Conservation (phyloP, 75 land plant species). For the Ceratopteris richardii region DNA sequence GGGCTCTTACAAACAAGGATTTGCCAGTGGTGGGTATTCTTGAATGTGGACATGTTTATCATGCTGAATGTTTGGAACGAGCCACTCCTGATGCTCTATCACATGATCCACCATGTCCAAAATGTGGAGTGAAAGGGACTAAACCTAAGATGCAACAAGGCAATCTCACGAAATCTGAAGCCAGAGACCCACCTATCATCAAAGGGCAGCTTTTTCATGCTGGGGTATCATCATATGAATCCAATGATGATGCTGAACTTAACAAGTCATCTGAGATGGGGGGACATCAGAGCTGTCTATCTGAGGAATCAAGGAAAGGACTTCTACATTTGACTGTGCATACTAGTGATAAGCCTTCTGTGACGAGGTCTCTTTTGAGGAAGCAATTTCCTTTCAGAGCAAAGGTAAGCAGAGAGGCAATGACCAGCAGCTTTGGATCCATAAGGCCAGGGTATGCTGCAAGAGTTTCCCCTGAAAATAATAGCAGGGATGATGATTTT, state of each 20-base stretch:
- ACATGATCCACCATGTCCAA: conserved; percentile 29
- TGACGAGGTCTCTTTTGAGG: conserved; percentile 44
- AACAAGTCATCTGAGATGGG: not conserved
- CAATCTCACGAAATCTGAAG: not conserved
- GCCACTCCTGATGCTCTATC: conserved; percentile 16
- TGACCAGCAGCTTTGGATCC: not conserved
- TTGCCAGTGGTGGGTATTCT: conserved; percentile 22
- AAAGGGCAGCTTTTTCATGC: not conserved
- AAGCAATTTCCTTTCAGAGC: conserved; percentile 56
- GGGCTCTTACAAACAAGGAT: conserved; percentile 23
- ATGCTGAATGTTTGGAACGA: conserved; percentile 26
- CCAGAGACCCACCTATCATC: not conserved
- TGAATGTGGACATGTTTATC: conserved; percentile 21
- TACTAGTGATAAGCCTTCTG: conserved; percentile 23
- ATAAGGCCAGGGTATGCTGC: conserved; percentile 1
- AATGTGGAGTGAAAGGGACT: conserved; percentile 5
- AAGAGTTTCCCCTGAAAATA: conserved; percentile 3
- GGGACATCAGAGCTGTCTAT: not conserved
- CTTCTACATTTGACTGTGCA: not conserved
- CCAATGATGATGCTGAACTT: not conserved
- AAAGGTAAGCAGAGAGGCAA: conserved; percentile 10
- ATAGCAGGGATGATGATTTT: not conserved
- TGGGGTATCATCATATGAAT: not conserved
- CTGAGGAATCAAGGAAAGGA: not conserved
- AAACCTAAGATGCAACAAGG: not conserved